A percentile compares a stretch with the other conserved stretches of the same genome.
phyloP scores from a whole-genome alignment of 2,329 filamentous ascomycete genomes.

The Paraconiothyrium brasiliense region DNA sequence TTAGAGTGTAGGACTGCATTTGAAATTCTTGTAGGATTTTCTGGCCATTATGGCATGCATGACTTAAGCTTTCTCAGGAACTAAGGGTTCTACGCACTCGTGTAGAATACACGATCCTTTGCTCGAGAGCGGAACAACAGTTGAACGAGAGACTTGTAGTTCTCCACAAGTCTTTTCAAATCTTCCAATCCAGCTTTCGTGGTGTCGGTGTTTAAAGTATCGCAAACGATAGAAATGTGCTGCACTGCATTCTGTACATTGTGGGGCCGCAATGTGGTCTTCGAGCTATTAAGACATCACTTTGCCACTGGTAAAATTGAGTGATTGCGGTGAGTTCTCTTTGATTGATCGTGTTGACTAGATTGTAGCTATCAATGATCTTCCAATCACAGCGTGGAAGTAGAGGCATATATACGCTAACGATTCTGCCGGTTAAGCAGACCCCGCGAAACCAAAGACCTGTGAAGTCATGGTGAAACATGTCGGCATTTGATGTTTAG shows the following conservation, averaged over 20 bases:
- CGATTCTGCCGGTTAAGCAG: conserved; percentile 24
- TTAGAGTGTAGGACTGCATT: too few species aligned
- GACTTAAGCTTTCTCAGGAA: too few species aligned
- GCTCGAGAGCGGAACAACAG: too few species aligned
- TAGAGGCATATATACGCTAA: conserved; percentile 19
- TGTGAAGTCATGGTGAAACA: not conserved
- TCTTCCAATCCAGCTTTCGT: not conserved
- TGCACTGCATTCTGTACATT: not conserved
- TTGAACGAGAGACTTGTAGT: too few species aligned
- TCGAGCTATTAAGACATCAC: not conserved
- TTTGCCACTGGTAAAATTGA: not conserved
- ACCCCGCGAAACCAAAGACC: conserved; percentile 17
- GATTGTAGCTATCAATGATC: conserved; percentile 25
- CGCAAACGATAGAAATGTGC: not conserved
- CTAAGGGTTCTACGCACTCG: too few species aligned
- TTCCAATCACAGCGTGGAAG: conserved; percentile 32
- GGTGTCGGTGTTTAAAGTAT: not conserved
- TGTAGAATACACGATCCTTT: too few species aligned
- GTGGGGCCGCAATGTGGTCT: not conserved
- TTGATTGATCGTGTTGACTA: conserved; percentile 9
- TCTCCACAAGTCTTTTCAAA: not conserved
- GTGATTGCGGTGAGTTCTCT: not conserved
- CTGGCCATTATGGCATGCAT: too few species aligned
- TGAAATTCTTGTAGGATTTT: too few species aligned
- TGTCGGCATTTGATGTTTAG: not conserved